A percentile compares a stretch with the other conserved stretches of the same genome.
Conservation (phyloP, 805 yeast genomes). For the Schwanniomyces vanrijiae region DNA sequence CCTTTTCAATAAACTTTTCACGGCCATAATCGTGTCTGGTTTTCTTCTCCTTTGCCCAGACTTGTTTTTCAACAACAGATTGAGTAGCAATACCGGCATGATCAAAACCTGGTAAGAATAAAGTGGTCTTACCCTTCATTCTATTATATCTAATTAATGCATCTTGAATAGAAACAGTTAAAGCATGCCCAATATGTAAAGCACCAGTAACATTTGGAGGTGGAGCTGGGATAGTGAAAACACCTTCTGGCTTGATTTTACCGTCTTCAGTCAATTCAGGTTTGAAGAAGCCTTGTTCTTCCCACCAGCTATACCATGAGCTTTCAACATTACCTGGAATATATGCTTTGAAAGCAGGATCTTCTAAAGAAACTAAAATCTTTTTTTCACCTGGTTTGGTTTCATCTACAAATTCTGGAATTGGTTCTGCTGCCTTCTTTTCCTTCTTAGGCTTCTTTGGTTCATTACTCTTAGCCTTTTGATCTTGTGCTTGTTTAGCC, state of each 20-base stretch:
- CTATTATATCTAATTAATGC: conserved; percentile 89
- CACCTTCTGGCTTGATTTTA: conserved; percentile 73
- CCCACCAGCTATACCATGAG: conserved; percentile 99
- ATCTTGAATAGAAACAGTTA: conserved; percentile 94
- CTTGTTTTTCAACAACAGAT: conserved; percentile 94
- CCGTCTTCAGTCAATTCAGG: conserved; percentile 84
- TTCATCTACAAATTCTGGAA: conserved; percentile 81
- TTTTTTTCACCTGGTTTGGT: conserved; percentile 93
- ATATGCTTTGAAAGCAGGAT: conserved; percentile 91
- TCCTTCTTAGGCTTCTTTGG: conserved; percentile 66
- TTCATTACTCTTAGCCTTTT: conserved; percentile 40
- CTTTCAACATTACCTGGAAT: conserved; percentile 91
- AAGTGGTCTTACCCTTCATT: conserved; percentile 94
- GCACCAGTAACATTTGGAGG: conserved; percentile 99
- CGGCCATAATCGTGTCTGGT: conserved; percentile 96
- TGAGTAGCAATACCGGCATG: conserved; percentile 99
- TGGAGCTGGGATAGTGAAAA: conserved; percentile 93
- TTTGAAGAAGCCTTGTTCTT: conserved; percentile 77
- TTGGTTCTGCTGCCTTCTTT: conserved; percentile 66
- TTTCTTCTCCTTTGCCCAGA: conserved; percentile 83
- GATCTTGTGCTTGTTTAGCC: conserved; percentile 53
- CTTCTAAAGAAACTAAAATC: conserved; percentile 79
- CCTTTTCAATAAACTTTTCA: conserved; percentile 81
- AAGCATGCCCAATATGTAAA: conserved; percentile 96
- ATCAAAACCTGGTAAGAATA: conserved; percentile 95